These are phyloP conservation scores for Fusarium sp. DNA, from an alignment of 2,329 filamentous ascomycete species.

Conservation along the genomic window DNA sequence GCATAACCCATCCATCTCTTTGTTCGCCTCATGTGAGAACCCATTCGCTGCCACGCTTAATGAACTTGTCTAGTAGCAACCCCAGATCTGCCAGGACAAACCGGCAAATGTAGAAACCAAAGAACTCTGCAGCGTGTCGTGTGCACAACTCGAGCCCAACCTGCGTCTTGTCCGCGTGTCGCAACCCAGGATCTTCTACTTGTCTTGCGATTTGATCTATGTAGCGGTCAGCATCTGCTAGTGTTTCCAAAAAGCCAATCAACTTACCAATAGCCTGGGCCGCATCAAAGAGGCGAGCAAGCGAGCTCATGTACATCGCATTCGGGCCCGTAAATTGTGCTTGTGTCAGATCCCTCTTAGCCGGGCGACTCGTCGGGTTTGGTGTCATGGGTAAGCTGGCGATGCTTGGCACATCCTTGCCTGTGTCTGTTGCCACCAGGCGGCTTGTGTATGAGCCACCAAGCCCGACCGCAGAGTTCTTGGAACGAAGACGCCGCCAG, in stretches of 20 bases:
- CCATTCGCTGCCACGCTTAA: conserved; percentile 98
- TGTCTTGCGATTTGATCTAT: conserved; percentile 95
- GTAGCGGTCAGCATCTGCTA: conserved; percentile 38
- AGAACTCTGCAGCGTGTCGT: conserved; percentile 95
- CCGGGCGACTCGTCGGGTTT: conserved; percentile 72
- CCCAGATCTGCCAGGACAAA: conserved; percentile 91
- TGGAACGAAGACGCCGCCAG: conserved; percentile 90
- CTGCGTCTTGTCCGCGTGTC: conserved; percentile 92
- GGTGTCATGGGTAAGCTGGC: conserved; percentile 83
- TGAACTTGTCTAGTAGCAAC: conserved; percentile 92
- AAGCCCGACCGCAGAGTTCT: conserved; percentile 80
- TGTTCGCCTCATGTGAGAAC: conserved; percentile 61
- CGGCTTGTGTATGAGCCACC: conserved; percentile 59
- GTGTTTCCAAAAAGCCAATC: neutral
- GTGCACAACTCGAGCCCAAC: conserved; percentile 95
- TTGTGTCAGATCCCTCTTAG: conserved; percentile 76
- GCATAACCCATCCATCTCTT: conserved; percentile 10
- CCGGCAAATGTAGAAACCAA: conserved; percentile 94
- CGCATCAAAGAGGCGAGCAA: conserved; percentile 92
- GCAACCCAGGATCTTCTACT: conserved; percentile 93
- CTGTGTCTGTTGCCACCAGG: conserved; percentile 34
- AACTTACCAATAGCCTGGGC: conserved; percentile 88
- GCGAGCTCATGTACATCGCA: conserved; percentile 88
- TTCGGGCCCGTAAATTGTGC: conserved; percentile 85
- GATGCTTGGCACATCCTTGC: conserved; percentile 63